Evolutionary conservation across 495 filamentous ascomycete species (phyloP).

Genomic region (Aspergillus carlsbadensis): DNA sequence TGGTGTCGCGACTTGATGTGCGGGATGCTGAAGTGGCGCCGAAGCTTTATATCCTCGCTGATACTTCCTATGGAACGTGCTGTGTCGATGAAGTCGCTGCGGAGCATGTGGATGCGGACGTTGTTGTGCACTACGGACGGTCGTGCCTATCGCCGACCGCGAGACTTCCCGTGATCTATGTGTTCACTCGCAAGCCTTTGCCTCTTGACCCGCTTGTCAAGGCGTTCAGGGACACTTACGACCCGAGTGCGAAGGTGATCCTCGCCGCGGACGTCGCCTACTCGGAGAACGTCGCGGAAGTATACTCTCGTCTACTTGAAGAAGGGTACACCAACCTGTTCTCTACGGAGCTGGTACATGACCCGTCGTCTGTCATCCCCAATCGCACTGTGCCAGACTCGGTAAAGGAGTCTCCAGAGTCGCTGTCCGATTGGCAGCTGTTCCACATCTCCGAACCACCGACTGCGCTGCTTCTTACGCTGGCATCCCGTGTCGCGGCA

Average conservation of each 20-base stretch:
- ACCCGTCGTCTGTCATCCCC: constrained; percentile 80
- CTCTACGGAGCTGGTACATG: constrained; percentile 68
- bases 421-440: constrained; percentile 68
- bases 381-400: constrained; percentile 68
- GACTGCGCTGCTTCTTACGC: constrained; percentile 78
- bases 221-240: constrained; percentile 69
- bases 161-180: constrained; percentile 83
- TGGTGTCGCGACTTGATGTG: constrained; percentile 33
- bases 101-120: constrained; percentile 88
- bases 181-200: constrained; percentile 76
- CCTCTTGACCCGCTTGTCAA: constrained; percentile 53
- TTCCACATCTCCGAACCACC: constrained; percentile 92
- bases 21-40: constrained; percentile 35
- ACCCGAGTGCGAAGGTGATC: constrained; percentile 62
- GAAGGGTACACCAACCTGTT: constrained; percentile 70
- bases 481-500: constrained; percentile 74
- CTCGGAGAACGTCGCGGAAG: constrained; percentile 59
- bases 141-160: constrained; percentile 90
- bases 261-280: constrained; percentile 91
- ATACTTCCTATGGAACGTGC: constrained; percentile 95
- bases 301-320: constrained; percentile 49
- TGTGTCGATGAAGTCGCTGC: constrained; percentile 98
- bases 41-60: constrained; percentile 82
- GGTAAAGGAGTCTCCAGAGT: constrained; percentile 44
- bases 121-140: constrained; percentile 91